phyloP scores from a whole-genome alignment of 345 rosid genomes.

The Dipteronia sinensis region DNA sequence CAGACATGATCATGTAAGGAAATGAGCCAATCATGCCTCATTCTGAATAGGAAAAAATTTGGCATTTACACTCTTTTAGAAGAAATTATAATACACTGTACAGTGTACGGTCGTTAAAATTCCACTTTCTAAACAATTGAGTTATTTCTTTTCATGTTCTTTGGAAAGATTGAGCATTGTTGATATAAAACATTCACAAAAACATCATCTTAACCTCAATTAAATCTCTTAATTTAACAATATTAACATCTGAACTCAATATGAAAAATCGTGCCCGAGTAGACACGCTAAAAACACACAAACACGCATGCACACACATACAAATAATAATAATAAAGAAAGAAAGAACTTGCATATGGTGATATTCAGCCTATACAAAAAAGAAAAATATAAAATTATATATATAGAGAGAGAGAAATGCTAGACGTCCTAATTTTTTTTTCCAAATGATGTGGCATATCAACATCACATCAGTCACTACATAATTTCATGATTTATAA shows the following conservation, averaged over 20 bases:
- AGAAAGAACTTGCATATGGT: not conserved
- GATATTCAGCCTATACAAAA: not conserved
- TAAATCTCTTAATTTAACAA: not conserved
- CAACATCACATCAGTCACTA: too few relatives aligned
- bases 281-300: not conserved
- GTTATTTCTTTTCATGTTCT: not conserved
- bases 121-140: not conserved
- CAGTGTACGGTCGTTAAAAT: not conserved
- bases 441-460: too few relatives aligned
- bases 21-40: not conserved
- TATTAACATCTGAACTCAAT: not conserved
- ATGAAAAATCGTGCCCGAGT: not conserved
- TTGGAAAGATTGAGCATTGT: not conserved
- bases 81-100: not conserved
- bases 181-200: not conserved
- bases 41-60: not conserved
- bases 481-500: too few relatives aligned
- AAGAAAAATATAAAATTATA: too few relatives aligned
- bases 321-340: not conserved
- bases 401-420: too few relatives aligned
- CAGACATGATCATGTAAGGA: too few relatives aligned
- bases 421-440: too few relatives aligned
- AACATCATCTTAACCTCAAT: conserved; percentile 2
- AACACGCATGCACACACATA: too few relatives aligned
- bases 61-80: not conserved